Percentiles rank a stretch among this genome's conserved stretches.
Conservation (phyloP, 1,284 basidiomycete genomes). For the Ganoderma lingzhi region DNA sequence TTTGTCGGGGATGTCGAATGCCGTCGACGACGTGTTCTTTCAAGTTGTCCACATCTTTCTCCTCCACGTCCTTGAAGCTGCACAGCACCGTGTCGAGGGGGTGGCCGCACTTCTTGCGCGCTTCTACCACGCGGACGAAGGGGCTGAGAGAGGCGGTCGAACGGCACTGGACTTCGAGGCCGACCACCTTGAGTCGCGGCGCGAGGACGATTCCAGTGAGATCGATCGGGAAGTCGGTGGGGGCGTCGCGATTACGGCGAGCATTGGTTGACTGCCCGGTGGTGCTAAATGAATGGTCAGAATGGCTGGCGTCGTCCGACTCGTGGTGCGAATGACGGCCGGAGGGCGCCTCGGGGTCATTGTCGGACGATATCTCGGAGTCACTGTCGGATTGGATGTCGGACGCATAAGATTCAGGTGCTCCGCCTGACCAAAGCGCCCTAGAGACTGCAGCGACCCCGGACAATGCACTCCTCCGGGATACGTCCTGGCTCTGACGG, state of each 20-base stretch:
- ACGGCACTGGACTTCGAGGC: neutral
- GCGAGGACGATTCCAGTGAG: neutral
- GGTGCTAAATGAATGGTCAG: too few species aligned
- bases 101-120: neutral
- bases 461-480: neutral
- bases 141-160: neutral
- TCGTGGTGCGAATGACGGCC: too few species aligned
- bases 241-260: too few species aligned
- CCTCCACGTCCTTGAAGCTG: neutral
- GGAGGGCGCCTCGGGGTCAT: too few species aligned
- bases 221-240: too few species aligned
- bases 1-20: neutral
- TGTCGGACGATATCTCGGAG: too few species aligned
- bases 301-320: too few species aligned
- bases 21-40: neutral
- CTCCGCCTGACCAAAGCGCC: neutral
- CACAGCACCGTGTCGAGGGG: neutral
- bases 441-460: neutral
- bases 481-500: neutral
- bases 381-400: too few species aligned
- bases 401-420: too few species aligned
- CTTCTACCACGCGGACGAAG: neutral
- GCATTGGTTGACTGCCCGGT: too few species aligned
- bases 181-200: neutral
- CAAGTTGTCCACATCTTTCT: neutral